phyloP scores from a whole-genome alignment of 805 yeast genomes.

The Yamadazyma nakazawae region DNA sequence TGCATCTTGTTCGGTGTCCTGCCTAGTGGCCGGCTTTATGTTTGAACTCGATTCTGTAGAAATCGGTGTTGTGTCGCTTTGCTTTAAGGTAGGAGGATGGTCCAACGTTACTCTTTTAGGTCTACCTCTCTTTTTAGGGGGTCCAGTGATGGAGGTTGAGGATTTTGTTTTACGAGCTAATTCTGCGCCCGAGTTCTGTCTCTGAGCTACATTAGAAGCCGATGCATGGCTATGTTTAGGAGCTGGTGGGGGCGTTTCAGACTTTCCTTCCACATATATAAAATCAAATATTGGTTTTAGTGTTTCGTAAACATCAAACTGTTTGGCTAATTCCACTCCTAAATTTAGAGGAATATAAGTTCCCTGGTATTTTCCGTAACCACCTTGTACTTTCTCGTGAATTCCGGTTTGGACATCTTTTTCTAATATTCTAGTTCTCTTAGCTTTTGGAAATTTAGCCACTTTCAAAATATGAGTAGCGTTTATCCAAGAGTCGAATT shows the following conservation, averaged over 20 bases:
- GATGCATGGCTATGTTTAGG: slow-evolving; percentile 46
- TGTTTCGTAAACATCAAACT: slow-evolving; percentile 45
- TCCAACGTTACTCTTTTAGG: slow-evolving; percentile 31
- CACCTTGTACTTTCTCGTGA: slow-evolving; percentile 72
- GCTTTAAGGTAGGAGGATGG: slow-evolving; percentile 26
- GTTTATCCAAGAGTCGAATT: slow-evolving; percentile 61
- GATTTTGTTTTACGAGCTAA: slow-evolving; percentile 19
- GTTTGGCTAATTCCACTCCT: slow-evolving; percentile 38
- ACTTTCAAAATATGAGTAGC: slow-evolving; percentile 70
- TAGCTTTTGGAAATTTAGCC: slow-evolving; percentile 64
- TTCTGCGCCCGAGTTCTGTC: slow-evolving; percentile 18
- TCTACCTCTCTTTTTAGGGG: slow-evolving; percentile 36
- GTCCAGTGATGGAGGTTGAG: slow-evolving; percentile 25
- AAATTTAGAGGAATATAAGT: slow-evolving; percentile 43
- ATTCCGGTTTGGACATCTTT: slow-evolving; percentile 60
- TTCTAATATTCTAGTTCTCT: slow-evolving; percentile 60
- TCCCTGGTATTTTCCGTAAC: slow-evolving; percentile 65
- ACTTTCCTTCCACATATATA: slow-evolving; percentile 40
- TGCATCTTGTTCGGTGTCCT: slow-evolving; percentile 42
- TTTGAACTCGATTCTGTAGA: slow-evolving; percentile 26
- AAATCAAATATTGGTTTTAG: slow-evolving; percentile 67
- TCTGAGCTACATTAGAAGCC: slow-evolving; percentile 39
- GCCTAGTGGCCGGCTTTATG: slow-evolving; percentile 27
- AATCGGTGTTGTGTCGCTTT: slow-evolving; percentile 35
- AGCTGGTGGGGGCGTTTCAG: slow-evolving; percentile 46